phyloP scores from a whole-genome alignment of 2,329 filamentous ascomycete species.

The Microcyclosporella mali region DNA sequence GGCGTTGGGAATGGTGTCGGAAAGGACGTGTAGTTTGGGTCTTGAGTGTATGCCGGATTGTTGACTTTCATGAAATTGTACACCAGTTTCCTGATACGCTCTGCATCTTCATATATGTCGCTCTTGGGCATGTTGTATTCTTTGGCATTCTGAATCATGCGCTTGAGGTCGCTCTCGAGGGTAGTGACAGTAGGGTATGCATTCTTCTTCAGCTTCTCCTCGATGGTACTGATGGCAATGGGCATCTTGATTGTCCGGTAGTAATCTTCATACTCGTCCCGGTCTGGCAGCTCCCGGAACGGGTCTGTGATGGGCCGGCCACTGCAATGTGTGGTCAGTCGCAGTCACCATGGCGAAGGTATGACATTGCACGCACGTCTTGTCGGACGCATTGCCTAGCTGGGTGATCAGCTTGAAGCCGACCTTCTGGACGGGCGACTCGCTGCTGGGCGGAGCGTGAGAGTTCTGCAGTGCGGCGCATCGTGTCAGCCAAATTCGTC shows the following conservation, averaged over 20 bases:
- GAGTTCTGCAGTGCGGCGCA: slow-evolving; percentile 24
- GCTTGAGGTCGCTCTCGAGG: slow-evolving; percentile 79
- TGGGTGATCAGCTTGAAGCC: slow-evolving; percentile 69
- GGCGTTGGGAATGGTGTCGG: slow-evolving; percentile 65
- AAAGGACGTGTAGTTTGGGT: slow-evolving; percentile 61
- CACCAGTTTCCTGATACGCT: slow-evolving; percentile 76
- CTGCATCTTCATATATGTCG: slow-evolving; percentile 72
- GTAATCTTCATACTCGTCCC: slow-evolving; percentile 58
- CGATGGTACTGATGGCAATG: slow-evolving; percentile 69
- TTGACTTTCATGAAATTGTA: slow-evolving; percentile 83
- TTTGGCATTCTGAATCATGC: slow-evolving; percentile 82
- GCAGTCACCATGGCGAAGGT: background rate
- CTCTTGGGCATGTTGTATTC: slow-evolving; percentile 71
- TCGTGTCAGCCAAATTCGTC: slow-evolving; percentile 12
- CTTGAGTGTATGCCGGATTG: slow-evolving; percentile 72
- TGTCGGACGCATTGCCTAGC: slow-evolving; percentile 70
- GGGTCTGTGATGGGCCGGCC: slow-evolving; percentile 67
- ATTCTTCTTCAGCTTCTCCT: slow-evolving; percentile 62
- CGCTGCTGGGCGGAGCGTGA: slow-evolving; percentile 17
- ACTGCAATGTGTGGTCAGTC: slow-evolving; percentile 32
- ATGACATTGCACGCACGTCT: slow-evolving; percentile 56
- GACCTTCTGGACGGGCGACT: slow-evolving; percentile 41
- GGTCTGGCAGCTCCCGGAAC: slow-evolving; percentile 62
- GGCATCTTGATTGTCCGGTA: slow-evolving; percentile 72
- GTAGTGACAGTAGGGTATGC: slow-evolving; percentile 66